Evolutionary conservation across 495 filamentous ascomycete species (phyloP).

Genomic region (Letharia lupina): DNA sequence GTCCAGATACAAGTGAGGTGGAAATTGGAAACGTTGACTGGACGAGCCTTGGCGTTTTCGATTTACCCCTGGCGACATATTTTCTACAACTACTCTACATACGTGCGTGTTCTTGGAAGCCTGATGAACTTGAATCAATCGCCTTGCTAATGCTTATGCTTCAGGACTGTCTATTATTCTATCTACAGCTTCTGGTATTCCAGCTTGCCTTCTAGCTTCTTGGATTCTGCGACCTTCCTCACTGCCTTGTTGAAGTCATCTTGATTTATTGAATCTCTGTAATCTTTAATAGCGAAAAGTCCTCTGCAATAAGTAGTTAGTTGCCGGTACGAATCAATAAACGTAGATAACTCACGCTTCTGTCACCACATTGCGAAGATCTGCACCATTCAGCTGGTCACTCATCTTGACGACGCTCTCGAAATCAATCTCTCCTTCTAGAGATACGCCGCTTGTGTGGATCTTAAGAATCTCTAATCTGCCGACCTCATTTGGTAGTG

Average conservation of each 20-base stretch:
- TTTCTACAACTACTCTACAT: neutral
- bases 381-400: conserved; percentile 93
- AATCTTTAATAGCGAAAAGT: conserved; percentile 94
- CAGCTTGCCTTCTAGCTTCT: conserved; percentile 96
- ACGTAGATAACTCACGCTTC: conserved; percentile 67
- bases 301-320: conserved; percentile 47
- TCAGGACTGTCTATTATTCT: conserved; percentile 15
- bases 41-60: conserved; percentile 10
- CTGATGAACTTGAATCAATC: neutral
- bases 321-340: conserved; percentile 6
- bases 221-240: conserved; percentile 89
- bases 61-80: neutral
- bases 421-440: conserved; percentile 96
- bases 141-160: conserved; percentile 17
- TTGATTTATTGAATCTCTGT: conserved; percentile 89
- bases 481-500: conserved; percentile 97
- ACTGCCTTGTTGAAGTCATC: conserved; percentile 99
- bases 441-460: conserved; percentile 74
- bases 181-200: conserved; percentile 93
- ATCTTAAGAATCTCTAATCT: conserved; percentile 98
- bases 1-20: neutral
- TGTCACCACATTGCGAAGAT: conserved; percentile 95
- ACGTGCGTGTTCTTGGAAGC: neutral
- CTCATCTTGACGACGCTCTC: conserved; percentile 99
- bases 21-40: neutral